phyloP scores from a whole-genome alignment of 2,329 filamentous ascomycete genomes.

The Penicillium griseofulvum region DNA sequence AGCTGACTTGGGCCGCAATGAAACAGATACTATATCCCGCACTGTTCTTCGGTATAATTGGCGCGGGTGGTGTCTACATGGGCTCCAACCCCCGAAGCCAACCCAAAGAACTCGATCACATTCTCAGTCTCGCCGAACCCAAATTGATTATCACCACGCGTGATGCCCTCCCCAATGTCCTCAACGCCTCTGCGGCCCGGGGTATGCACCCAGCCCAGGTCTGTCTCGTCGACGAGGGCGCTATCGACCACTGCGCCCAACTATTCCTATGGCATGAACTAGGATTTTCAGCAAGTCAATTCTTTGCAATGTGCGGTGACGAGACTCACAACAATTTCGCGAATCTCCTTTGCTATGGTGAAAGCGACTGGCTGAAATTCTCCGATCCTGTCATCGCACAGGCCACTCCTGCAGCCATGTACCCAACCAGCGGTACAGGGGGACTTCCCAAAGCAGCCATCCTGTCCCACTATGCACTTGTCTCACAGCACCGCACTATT shows the following conservation, averaged over 20 bases:
- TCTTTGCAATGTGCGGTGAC: constrained; percentile 6
- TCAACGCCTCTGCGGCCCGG: constrained; percentile 32
- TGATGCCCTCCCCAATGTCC: constrained; percentile 39
- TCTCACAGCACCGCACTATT: constrained; percentile 50
- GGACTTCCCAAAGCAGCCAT: constrained; percentile 60
- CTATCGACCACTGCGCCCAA: constrained; percentile 30
- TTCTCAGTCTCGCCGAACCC: constrained; percentile 45
- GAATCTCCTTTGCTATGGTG: constrained; percentile 45
- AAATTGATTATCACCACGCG: constrained; percentile 47
- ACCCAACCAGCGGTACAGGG: constrained; percentile 59
- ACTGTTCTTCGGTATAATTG: constrained; percentile 42
- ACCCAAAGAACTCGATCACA: constrained; percentile 48
- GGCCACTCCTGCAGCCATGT: constrained; percentile 51
- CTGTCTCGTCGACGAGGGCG: constrained; percentile 36
- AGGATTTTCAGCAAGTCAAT: constrained; percentile 20
- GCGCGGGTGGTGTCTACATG: constrained; percentile 50
- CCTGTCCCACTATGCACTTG: constrained; percentile 58
- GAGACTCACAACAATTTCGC: constrained; percentile 27
- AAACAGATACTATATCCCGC: constrained; percentile 40
- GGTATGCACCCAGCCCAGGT: constrained; percentile 35
- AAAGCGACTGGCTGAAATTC: constrained; percentile 51
- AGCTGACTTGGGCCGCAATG: constrained; percentile 14
- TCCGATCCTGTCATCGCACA: constrained; percentile 43
- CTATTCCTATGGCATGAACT: constrained; percentile 27
- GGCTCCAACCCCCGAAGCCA: constrained; percentile 53